A percentile compares a stretch with the other conserved stretches of the same genome.
phyloP scores from a whole-genome alignment of 805 yeast species.

The Huiozyma sinensis region DNA sequence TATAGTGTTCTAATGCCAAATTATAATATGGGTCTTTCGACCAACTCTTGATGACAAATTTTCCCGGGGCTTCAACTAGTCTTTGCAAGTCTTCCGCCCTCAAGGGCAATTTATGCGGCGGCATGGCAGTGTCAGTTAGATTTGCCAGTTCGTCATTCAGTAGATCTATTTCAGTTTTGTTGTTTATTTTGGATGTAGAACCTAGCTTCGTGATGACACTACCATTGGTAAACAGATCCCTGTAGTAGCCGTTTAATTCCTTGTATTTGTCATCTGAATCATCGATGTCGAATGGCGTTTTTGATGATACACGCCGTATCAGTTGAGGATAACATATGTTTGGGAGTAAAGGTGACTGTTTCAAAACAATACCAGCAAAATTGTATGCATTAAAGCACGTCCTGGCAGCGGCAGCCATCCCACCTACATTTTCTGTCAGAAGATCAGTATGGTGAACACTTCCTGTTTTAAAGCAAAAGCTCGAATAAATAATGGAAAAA shows the following conservation, averaged over 20 bases:
- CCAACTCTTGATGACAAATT: constrained; percentile 41
- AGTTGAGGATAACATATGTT: too few species aligned
- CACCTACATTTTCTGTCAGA: too few species aligned
- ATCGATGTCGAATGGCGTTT: constrained; percentile 13
- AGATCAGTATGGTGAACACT: too few species aligned
- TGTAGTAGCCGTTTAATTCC: constrained; percentile 29
- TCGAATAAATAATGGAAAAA: too few species aligned
- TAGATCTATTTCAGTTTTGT: constrained; percentile 24
- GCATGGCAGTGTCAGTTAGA: constrained; percentile 15
- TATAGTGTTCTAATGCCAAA: constrained; percentile 70
- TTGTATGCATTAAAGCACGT: too few species aligned
- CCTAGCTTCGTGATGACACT: neutral
- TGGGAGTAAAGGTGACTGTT: too few species aligned
- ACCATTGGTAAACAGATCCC: constrained; percentile 25
- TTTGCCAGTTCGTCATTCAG: constrained; percentile 27
- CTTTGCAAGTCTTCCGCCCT: constrained; percentile 15
- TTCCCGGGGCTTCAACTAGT: constrained; percentile 33
- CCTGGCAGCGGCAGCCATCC: too few species aligned
- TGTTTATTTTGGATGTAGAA: neutral
- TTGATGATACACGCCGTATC: too few species aligned
- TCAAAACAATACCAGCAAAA: too few species aligned
- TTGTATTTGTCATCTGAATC: constrained; percentile 18
- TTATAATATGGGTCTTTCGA: constrained; percentile 61
- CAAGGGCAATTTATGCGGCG: neutral
- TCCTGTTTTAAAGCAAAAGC: too few species aligned